These are phyloP conservation scores for Hypoxylon sp. DNA, from an alignment of 2,329 filamentous ascomycete genomes.

Conservation along the genomic window DNA sequence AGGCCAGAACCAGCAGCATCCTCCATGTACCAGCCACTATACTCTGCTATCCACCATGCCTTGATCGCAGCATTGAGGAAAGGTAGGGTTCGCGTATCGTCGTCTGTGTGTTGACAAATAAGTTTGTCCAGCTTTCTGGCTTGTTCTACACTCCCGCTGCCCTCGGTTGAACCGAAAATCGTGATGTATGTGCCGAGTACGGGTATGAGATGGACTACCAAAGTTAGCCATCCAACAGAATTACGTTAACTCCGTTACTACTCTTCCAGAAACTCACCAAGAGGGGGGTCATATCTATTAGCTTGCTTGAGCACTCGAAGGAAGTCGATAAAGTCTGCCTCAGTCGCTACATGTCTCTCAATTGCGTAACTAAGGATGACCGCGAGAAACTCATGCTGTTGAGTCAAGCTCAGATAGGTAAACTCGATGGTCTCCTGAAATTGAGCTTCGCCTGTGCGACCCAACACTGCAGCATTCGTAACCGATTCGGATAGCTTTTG, in stretches of 20 bases:
- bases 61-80: conserved; percentile 83
- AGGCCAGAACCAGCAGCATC: conserved; percentile 70
- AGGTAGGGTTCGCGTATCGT: conserved; percentile 76
- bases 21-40: conserved; percentile 89
- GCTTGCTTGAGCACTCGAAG: conserved; percentile 74
- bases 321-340: conserved; percentile 79
- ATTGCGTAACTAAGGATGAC: conserved; percentile 84
- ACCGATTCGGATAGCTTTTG: conserved; percentile 80
- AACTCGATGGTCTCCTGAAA: conserved; percentile 82
- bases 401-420: conserved; percentile 81
- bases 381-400: conserved; percentile 89
- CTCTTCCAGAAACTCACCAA: conserved; percentile 32
- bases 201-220: conserved; percentile 82
- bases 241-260: not conserved
- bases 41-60: conserved; percentile 92
- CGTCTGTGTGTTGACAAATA: conserved; percentile 74
- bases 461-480: conserved; percentile 79
- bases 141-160: conserved; percentile 73
- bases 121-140: conserved; percentile 77
- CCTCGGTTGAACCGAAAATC: conserved; percentile 81
- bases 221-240: conserved; percentile 33
- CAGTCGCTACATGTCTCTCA: conserved; percentile 76
- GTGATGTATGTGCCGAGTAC: conserved; percentile 81
- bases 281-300: conserved; percentile 76
- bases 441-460: conserved; percentile 68